Base-by-base conservation (phyloP, 148 eudicot species). In the Nepenthes gracilis region DNA sequence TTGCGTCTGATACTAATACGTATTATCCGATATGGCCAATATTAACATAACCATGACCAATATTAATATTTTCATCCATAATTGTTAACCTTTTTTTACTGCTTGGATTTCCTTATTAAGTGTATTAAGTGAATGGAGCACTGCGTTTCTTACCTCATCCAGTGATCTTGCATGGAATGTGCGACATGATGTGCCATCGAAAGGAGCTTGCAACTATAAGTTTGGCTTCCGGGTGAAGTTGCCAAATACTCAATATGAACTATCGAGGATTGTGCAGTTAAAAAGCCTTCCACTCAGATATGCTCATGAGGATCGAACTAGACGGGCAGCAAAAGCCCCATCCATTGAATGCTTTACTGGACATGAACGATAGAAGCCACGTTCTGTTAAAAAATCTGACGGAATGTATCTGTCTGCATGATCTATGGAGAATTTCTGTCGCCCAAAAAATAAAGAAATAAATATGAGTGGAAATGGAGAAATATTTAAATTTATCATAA, bases 241-340 rank as follows among this genome's bases (percentile, higher is more conserved):
- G 45, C 45, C 45, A 4, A 40, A 40, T 0, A 40, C n/a, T 12
- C n/a, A 1, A 52, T 52, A 52, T 12, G 32, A 5, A 52, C 32
- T 5, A 3, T 12, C 32, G 12, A 12, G 32, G 12, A 15, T 52
- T 12, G 55, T 5, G 5, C 55, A 6, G n/a, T 23, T 23, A 23
- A 12, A 6, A 12, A 15, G n/a, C 9, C 32, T 12, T 52, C n/a
- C 11, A 23, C 32, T 66, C 36, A 34, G 45, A 37, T 64, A 15
- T 33, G 40, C 10, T 70, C 52, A 69, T 63, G 33, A 65, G 33
- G 57, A 51, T 59, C 77, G 81, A 67, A 83, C 58, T 64, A 92
- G 86, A 72, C 96, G 96, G 54, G 96, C 98, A 68, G 94, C 90
- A 67, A 92, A 92, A 59, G 98, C 98, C 60, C 98, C 98, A 75